Evolutionary conservation across 2,329 filamentous ascomycete genomes (phyloP).

Genomic region (Arthrobotrys conoides): DNA sequence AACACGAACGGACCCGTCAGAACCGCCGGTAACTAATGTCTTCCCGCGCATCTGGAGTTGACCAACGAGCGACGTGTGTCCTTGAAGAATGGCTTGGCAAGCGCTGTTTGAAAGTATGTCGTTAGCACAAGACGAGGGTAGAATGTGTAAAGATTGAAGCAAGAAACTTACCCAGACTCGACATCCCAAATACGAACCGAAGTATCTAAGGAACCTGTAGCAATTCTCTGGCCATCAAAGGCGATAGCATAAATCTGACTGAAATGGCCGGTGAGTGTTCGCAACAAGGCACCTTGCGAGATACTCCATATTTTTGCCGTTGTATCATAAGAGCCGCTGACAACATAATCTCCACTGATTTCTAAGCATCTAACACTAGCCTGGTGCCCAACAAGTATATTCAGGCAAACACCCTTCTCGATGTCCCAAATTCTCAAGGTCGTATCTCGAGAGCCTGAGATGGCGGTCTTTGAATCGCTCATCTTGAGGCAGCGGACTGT

Average conservation of each 20-base stretch:
- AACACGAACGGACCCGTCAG: slow-evolving; percentile 93
- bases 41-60: slow-evolving; percentile 96
- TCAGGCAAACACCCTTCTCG: slow-evolving; percentile 85
- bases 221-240: slow-evolving; percentile 92
- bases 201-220: slow-evolving; percentile 95
- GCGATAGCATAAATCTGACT: slow-evolving; percentile 99
- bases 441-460: slow-evolving; percentile 95
- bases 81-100: slow-evolving; percentile 92
- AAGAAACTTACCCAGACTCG: slow-evolving; percentile 78
- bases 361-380: slow-evolving; percentile 95
- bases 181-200: slow-evolving; percentile 98
- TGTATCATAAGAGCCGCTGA: slow-evolving; percentile 98
- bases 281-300: slow-evolving; percentile 90
- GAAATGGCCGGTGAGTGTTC: slow-evolving; percentile 92
- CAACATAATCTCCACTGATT: slow-evolving; percentile 94
- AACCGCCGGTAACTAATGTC: slow-evolving; percentile 94
- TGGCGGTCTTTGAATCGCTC: slow-evolving; percentile 92
- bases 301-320: slow-evolving; percentile 98
- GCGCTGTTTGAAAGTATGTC: slow-evolving; percentile 69
- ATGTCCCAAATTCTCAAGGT: slow-evolving; percentile 97
- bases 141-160: neutral
- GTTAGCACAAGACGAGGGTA: neutral
- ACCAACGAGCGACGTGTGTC: slow-evolving; percentile 95
- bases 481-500: slow-evolving; percentile 98
- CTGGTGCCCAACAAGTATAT: slow-evolving; percentile 93